Evolutionary conservation across 768 basidiomycete species (phyloP), one percentile per base, ranked within the genome.

Genomic region (Xerocomus brunneocitrinus): DNA sequence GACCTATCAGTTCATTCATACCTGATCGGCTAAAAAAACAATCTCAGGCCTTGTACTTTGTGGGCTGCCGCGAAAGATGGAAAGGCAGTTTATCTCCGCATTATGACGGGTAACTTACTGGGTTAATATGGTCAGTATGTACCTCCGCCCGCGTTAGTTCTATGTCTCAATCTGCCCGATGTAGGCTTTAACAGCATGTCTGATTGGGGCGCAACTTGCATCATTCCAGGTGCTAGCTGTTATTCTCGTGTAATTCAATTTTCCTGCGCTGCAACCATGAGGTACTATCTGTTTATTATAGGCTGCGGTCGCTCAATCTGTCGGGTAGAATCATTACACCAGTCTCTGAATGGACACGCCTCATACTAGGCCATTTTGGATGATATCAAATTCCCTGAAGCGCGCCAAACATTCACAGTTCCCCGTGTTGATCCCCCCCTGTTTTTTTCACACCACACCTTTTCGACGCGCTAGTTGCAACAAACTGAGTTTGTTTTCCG

Each of bases 71-170:
- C 62, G 56, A 66, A 56, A 24, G 34, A 52, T 16, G 32, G 45
- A 22, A 22, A 14, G 31, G 40, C 32, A 49, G 52, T 38, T 41
- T 61, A 65, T 66, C 62, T 61, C 63, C 64, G 64, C 59, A 34
- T 35, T 31, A 32, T 45, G 30, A 47, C 53, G 53, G 50, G 32
- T 38, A 32, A 36, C 40, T 36, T 27, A 12, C 4, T 40, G 39
- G 22, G 34, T 55, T 10, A 48, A 54, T 47, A 46, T 54, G 52
- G 59, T 52, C 56, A 57, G 63, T 34, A n/a, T n/a, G n/a, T n/a
- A 38, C 48, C 31, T 52, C 47, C 48, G 54, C 19, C 31, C 39
- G 30, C 38, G 47, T 47, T 30, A 2, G 19, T 9, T 25, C 13
- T 30, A 39, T 25, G 10, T 47, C 19, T 22, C 25, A 42, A 31